Evolutionary conservation across 352 stramenopile genomes (phyloP).

Genomic region (Peronospora belbahrii): DNA sequence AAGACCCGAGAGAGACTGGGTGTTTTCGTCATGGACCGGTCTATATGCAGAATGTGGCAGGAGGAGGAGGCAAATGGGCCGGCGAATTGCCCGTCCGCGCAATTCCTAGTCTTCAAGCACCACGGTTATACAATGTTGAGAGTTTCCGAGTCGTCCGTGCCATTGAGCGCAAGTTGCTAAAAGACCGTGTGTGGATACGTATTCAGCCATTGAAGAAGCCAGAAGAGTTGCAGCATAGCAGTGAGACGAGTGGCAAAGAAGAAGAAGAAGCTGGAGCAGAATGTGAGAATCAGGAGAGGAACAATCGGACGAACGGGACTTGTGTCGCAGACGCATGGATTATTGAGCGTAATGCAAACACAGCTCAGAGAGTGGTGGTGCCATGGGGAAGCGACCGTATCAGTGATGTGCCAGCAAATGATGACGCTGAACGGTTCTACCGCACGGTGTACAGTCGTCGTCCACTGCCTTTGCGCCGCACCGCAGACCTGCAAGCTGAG

Average conservation of each 20-base stretch:
- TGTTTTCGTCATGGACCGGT: slow-evolving; percentile 29
- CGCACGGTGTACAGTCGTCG: slow-evolving; percentile 58
- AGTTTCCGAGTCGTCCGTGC: slow-evolving; percentile 48
- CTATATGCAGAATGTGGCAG: slow-evolving; percentile 66
- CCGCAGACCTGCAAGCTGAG: slow-evolving; percentile 36
- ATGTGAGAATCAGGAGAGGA: slow-evolving; percentile 17
- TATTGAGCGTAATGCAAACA: slow-evolving; percentile 70
- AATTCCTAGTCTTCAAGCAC: slow-evolving; percentile 55
- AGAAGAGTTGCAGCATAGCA: slow-evolving; percentile 3
- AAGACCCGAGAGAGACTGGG: slow-evolving; percentile 30
- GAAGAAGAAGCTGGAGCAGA: slow-evolving; percentile 8
- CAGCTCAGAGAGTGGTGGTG: slow-evolving; percentile 48
- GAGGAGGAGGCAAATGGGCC: slow-evolving; percentile 42
- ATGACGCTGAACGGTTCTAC: slow-evolving; percentile 55
- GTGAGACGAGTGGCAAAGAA: slow-evolving; percentile 17
- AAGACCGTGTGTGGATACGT: slow-evolving; percentile 66
- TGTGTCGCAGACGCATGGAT: slow-evolving; percentile 45
- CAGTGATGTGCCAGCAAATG: slow-evolving; percentile 20
- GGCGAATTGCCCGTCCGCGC: slow-evolving; percentile 57
- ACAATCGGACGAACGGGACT: neutral
- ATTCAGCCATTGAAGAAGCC: slow-evolving; percentile 23
- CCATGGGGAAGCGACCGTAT: slow-evolving; percentile 43
- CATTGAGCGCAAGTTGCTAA: slow-evolving; percentile 60
- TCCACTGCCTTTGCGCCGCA: slow-evolving; percentile 42
- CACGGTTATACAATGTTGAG: slow-evolving; percentile 38